Conservation (phyloP, 129 eudicot species). For the Kitagawia praeruptora region DNA sequence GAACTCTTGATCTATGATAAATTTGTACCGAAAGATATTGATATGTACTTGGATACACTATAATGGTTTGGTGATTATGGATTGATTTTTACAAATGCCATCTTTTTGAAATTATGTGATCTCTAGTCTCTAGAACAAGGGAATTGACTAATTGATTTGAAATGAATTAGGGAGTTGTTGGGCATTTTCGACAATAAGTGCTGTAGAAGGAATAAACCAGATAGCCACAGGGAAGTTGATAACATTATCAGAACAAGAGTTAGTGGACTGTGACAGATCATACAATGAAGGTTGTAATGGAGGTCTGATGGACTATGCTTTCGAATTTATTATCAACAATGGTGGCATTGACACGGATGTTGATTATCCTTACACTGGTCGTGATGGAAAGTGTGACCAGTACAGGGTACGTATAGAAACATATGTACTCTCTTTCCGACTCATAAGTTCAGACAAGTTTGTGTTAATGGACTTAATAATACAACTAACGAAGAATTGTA, state of each 20-base stretch:
- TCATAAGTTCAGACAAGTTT: background rate
- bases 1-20: too few species aligned
- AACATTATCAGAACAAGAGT: constrained; percentile 46
- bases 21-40: too few species aligned
- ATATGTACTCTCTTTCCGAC: background rate
- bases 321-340: constrained; percentile 38
- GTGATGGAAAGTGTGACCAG: constrained; percentile 34
- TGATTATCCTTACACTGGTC: constrained; percentile 40
- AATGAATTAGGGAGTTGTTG: constrained; percentile 42
- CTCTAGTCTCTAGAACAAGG: background rate
- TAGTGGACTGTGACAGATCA: constrained; percentile 41
- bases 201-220: constrained; percentile 41
- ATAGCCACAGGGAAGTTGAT: constrained; percentile 35
- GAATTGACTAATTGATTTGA: background rate
- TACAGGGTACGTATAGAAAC: constrained; percentile 25
- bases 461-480: background rate
- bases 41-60: too few species aligned
- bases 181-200: constrained; percentile 44
- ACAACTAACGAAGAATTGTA: background rate
- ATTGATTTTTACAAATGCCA: too few species aligned
- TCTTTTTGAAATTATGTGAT: background rate
- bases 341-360: constrained; percentile 45
- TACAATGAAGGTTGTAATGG: constrained; percentile 44
- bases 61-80: too few species aligned
- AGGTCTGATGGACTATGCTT: constrained; percentile 50